Percentiles rank a stretch among this genome's conserved stretches.
Evolutionary conservation across 352 stramenopile genomes (phyloP).

Genomic region (Phytophthora brassicae): DNA sequence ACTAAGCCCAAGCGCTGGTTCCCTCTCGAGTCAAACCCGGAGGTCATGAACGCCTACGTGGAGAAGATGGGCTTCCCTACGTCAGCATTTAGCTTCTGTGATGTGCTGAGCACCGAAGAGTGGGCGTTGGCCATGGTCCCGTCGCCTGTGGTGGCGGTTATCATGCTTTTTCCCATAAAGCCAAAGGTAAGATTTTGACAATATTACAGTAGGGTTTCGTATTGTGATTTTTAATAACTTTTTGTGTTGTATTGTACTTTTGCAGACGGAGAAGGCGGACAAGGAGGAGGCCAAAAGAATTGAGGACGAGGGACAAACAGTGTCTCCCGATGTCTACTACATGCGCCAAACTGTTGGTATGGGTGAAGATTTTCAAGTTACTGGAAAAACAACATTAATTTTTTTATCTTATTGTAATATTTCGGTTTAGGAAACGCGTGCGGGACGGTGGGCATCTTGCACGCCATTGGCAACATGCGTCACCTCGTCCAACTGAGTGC

Average conservation of each 20-base stretch:
- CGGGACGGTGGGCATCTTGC: constrained; percentile 94
- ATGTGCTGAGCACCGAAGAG: constrained; percentile 96
- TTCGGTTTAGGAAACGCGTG: constrained; percentile 89
- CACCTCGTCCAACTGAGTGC: constrained; percentile 66
- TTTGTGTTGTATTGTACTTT: background rate
- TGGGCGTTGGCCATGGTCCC: constrained; percentile 97
- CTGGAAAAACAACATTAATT: constrained; percentile 3
- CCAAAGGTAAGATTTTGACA: constrained; percentile 53
- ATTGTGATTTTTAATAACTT: background rate
- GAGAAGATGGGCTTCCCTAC: constrained; percentile 93
- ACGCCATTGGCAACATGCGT: constrained; percentile 92
- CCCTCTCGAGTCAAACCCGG: constrained; percentile 94
- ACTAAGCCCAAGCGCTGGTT: constrained; percentile 79
- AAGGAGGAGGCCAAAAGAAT: constrained; percentile 77
- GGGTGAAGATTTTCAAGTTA: constrained; percentile 5
- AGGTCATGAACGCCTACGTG: constrained; percentile 96
- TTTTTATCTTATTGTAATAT: constrained; percentile 4
- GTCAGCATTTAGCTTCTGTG: constrained; percentile 84
- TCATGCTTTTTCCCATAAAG: constrained; percentile 97
- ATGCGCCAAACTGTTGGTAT: constrained; percentile 95
- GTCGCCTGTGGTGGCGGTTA: constrained; percentile 89
- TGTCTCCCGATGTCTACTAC: constrained; percentile 84
- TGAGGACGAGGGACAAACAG: constrained; percentile 64
- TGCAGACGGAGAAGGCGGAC: constrained; percentile 73
- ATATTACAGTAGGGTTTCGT: constrained; percentile 2